A percentile compares a stretch with the other conserved stretches of the same genome.
Evolutionary conservation across 805 yeast species (phyloP).

Genomic region (Candida ipomoeae): DNA sequence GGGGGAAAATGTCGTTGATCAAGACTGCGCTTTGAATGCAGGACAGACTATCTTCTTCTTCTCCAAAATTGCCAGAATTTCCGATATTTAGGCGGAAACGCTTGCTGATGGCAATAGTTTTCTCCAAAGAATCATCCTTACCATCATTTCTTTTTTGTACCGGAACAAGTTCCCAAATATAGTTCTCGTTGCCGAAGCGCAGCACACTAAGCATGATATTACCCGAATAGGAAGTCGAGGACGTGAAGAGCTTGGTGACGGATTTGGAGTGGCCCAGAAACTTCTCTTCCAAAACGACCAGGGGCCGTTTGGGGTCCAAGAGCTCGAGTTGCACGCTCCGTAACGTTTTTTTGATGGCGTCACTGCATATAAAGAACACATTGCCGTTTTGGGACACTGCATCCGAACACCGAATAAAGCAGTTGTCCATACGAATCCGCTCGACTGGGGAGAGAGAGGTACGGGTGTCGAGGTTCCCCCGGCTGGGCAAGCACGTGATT

Average conservation of each 20-base stretch:
- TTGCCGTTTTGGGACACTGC: neutral
- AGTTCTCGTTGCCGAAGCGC: slow-evolving; percentile 36
- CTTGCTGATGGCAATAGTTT: slow-evolving; percentile 29
- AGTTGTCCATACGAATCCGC: neutral
- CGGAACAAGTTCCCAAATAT: slow-evolving; percentile 40
- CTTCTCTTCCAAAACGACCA: slow-evolving; percentile 35
- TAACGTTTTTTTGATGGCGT: slow-evolving; percentile 33
- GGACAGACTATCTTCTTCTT: neutral
- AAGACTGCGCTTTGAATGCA: slow-evolving; percentile 33
- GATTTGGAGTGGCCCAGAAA: slow-evolving; percentile 87
- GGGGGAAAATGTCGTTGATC: slow-evolving; percentile 26
- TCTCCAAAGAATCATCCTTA: neutral
- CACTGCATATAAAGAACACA: slow-evolving; percentile 30
- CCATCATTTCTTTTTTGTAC: slow-evolving; percentile 10
- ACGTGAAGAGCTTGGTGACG: slow-evolving; percentile 59
- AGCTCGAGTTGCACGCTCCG: slow-evolving; percentile 23
- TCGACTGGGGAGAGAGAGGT: neutral
- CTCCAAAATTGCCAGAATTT: neutral
- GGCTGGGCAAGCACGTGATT: slow-evolving; percentile 11
- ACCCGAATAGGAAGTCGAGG: slow-evolving; percentile 36
- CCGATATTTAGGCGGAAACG: slow-evolving; percentile 25
- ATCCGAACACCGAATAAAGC: slow-evolving; percentile 7
- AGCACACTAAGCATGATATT: slow-evolving; percentile 35
- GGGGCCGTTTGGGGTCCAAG: slow-evolving; percentile 1
- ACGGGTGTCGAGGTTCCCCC: neutral